phyloP scores from a whole-genome alignment of 2,329 filamentous ascomycete genomes.

The Venturia oleaginea region DNA sequence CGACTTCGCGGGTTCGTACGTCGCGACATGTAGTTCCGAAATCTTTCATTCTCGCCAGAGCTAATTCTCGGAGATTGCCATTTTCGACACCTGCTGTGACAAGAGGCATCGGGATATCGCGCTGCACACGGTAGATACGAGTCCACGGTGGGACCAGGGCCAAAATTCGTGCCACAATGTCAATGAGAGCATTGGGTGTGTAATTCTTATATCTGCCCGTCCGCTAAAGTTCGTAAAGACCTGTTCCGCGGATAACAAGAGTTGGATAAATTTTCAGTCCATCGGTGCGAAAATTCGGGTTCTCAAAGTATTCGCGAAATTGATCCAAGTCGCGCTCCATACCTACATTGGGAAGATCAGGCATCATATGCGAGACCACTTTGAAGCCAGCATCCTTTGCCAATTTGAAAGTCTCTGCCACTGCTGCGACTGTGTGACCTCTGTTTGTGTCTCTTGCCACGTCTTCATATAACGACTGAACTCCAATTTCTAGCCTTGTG shows the following conservation, averaged over 20 bases:
- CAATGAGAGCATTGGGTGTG: slow-evolving; percentile 91
- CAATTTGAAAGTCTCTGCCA: slow-evolving; percentile 94
- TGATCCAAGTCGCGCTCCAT: slow-evolving; percentile 97
- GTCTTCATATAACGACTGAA: slow-evolving; percentile 95
- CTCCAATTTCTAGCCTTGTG: slow-evolving; percentile 86
- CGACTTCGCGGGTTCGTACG: slow-evolving; percentile 90
- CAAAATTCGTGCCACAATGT: slow-evolving; percentile 91
- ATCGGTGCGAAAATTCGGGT: slow-evolving; percentile 89
- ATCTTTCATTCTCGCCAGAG: slow-evolving; percentile 96
- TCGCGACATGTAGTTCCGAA: slow-evolving; percentile 96
- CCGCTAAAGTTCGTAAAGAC: slow-evolving; percentile 93
- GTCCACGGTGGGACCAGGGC: slow-evolving; percentile 96
- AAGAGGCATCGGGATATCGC: slow-evolving; percentile 98
- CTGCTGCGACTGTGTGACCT: slow-evolving; percentile 88
- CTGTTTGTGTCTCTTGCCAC: slow-evolving; percentile 97
- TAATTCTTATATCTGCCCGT: slow-evolving; percentile 98
- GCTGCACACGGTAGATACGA: slow-evolving; percentile 93
- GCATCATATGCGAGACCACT: slow-evolving; percentile 99
- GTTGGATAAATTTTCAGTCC: slow-evolving; percentile 98
- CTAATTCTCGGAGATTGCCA: slow-evolving; percentile 87
- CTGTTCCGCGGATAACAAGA: slow-evolving; percentile 90
- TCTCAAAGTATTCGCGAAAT: slow-evolving; percentile 96
- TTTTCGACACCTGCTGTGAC: slow-evolving; percentile 99
- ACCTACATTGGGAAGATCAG: slow-evolving; percentile 91
- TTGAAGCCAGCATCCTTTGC: slow-evolving; percentile 98